These are phyloP conservation scores for Podospora pseudoanserina DNA, from an alignment of 495 filamentous ascomycete genomes.

Conservation along the genomic window DNA sequence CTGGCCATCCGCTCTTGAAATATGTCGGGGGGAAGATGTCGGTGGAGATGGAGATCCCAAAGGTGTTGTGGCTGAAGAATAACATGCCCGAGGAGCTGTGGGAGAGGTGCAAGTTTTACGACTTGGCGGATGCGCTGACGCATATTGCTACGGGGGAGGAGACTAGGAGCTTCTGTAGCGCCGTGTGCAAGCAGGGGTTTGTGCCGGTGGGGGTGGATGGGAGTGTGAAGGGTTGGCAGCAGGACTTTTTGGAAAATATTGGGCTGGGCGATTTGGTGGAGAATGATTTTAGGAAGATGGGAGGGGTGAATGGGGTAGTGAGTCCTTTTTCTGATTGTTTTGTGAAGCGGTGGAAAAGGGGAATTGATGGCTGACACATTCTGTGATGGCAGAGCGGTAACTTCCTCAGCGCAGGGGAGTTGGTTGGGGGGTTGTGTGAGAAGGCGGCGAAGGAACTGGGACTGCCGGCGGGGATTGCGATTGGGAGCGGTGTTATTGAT, in stretches of 20 bases:
- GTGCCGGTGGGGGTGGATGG: slow-evolving; percentile 94
- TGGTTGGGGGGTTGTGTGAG: slow-evolving; percentile 78
- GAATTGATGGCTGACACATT: slow-evolving; percentile 17
- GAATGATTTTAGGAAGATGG: slow-evolving; percentile 86
- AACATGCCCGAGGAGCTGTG: slow-evolving; percentile 94
- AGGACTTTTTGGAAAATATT: slow-evolving; percentile 81
- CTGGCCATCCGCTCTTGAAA: slow-evolving; percentile 84
- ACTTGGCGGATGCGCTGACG: slow-evolving; percentile 88
- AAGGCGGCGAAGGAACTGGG: slow-evolving; percentile 81
- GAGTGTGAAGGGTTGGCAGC: slow-evolving; percentile 97
- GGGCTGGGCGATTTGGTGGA: slow-evolving; percentile 76
- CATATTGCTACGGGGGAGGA: slow-evolving; percentile 94
- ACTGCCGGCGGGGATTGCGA: slow-evolving; percentile 79
- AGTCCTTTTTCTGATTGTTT: slow-evolving; percentile 45
- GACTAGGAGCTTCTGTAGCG: slow-evolving; percentile 85
- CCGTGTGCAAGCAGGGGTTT: slow-evolving; percentile 93
- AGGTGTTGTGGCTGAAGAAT: slow-evolving; percentile 96
- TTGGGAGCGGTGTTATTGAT: slow-evolving; percentile 95
- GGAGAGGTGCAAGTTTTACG: slow-evolving; percentile 90
- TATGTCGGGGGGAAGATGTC: slow-evolving; percentile 98
- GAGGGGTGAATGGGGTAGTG: slow-evolving; percentile 91
- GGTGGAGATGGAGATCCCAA: slow-evolving; percentile 98
- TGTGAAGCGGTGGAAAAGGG: neutral
- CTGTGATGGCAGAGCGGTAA: slow-evolving; percentile 66
- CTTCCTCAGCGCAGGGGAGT: slow-evolving; percentile 85